Base-by-base conservation (phyloP, 306 rosid species). In the Begonia loranthoides region DNA sequence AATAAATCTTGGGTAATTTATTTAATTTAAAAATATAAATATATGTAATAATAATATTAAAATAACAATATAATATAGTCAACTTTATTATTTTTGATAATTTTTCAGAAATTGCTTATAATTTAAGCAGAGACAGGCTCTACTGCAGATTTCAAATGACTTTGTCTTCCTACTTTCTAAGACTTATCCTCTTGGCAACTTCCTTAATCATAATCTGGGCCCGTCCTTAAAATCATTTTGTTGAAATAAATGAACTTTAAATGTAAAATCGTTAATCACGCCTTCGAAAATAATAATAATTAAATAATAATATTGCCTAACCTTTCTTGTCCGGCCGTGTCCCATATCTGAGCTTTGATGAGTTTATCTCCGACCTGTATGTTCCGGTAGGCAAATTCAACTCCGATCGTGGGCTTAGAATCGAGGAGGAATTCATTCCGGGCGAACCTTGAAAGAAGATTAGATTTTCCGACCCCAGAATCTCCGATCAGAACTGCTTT, bases 291-390 rank as follows among this genome's bases (percentile, higher is more conserved):
- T 16, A 36, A 17, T 5, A 9, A 21, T 4, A 19, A 28, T 41
- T 9, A 45, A 15, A 16, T 34, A 44, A 4, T 9, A 16, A 40
- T 10, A 43, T 43, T 43, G 47, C 28, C 17, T 11, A 60, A 88
- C 95, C 97, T 84, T 62, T 88, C 97, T 73, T 88, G 97, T 61
- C 95, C 95, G 10, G 95, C 97, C 52, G 97, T 89, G 73, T 89
- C 95, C 97, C 97, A 89, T 40, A 89, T 89, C 65, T 89, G 97
- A 21, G 93, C 77, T 59, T 89, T 89, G 89, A 88, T 66, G 61
- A 88, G 79, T 10, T 81, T 88, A 12, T 73, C 87, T 2, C 56
- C 76, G 6, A 88, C 71, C 52, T 69, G 81, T 40, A 88, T 70
- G 59, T 88, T 88, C 71, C 93, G 62, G 72, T 88, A 88, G 56